Evolutionary conservation across 768 basidiomycete species (phyloP).

Genomic region (Strobilomyces confusus): DNA sequence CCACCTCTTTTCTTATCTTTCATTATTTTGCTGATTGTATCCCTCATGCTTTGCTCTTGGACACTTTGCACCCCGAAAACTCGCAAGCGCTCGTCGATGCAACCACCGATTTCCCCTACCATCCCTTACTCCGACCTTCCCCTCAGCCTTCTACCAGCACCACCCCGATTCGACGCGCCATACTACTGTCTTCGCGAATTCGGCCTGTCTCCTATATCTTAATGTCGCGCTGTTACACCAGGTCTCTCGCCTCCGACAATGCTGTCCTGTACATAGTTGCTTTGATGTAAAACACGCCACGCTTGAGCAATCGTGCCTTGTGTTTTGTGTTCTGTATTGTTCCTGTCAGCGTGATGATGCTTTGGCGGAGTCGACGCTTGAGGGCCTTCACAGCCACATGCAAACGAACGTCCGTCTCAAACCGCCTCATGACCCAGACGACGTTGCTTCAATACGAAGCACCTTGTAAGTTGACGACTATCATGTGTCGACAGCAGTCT

Average conservation of each 20-base stretch:
- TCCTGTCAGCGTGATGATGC: too few relatives aligned
- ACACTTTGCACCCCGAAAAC: constrained; percentile 23
- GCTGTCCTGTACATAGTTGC: constrained; percentile 29
- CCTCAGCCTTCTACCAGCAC: constrained; percentile 12
- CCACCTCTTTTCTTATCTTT: constrained; percentile 23
- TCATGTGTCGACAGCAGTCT: constrained; percentile 9
- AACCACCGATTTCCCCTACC: constrained; percentile 15
- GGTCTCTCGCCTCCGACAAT: constrained; percentile 19
- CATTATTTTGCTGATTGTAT: constrained; percentile 31
- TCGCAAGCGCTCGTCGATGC: constrained; percentile 22
- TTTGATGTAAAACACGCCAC: constrained; percentile 25
- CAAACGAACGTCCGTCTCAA: constrained; percentile 5
- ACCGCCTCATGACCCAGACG: constrained; percentile 56
- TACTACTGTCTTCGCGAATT: constrained; percentile 16
- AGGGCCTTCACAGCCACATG: constrained; percentile 23
- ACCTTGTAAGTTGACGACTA: constrained; percentile 59
- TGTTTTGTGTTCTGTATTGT: not conserved
- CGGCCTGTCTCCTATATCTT: constrained; percentile 15
- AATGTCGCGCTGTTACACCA: constrained; percentile 20
- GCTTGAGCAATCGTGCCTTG: constrained; percentile 13
- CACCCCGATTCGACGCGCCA: constrained; percentile 23
- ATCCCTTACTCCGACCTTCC: constrained; percentile 8
- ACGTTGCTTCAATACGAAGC: constrained; percentile 80
- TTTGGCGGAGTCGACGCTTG: not conserved
- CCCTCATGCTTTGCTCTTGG: constrained; percentile 24